These are phyloP conservation scores for Chondrus crispus DNA, from an alignment of 23 red algal species.

Conservation along the genomic window DNA sequence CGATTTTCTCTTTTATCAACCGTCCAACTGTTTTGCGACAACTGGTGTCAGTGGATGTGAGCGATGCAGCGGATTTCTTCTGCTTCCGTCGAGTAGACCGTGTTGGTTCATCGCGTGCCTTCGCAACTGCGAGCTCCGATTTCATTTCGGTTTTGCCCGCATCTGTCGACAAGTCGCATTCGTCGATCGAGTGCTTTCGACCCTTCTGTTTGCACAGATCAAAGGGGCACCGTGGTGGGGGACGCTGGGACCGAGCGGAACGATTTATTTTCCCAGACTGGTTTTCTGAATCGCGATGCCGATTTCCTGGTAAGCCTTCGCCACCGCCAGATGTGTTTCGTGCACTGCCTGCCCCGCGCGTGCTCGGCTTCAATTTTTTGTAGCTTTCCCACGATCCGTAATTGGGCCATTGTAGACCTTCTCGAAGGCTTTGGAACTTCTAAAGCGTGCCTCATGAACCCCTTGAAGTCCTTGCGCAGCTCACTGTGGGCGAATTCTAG, in stretches of 20 bases:
- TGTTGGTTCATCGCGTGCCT: not conserved
- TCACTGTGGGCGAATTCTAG: not conserved
- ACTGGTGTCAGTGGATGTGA: too few relatives aligned
- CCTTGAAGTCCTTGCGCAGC: not conserved
- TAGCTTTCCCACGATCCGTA: not conserved
- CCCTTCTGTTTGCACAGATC: not conserved
- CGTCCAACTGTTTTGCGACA: too few relatives aligned
- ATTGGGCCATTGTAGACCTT: not conserved
- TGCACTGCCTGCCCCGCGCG: too few relatives aligned
- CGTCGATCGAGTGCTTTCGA: not conserved
- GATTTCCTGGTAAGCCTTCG: too few relatives aligned
- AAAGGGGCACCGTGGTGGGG: not conserved
- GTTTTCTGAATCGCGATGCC: not conserved
- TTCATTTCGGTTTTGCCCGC: not conserved
- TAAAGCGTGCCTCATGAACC: not conserved
- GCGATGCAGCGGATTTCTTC: too few relatives aligned
- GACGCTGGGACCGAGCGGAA: not conserved
- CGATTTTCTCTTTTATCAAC: too few relatives aligned
- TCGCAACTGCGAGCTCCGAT: not conserved
- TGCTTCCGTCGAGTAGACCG: not conserved
- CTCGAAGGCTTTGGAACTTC: not conserved
- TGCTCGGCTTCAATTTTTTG: too few relatives aligned
- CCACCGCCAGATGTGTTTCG: too few relatives aligned
- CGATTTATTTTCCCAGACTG: not conserved
- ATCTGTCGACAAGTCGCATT: not conserved